Evolutionary conservation across 208 protist species (phyloP).

Genomic region (Leishmania guyanensis): DNA sequence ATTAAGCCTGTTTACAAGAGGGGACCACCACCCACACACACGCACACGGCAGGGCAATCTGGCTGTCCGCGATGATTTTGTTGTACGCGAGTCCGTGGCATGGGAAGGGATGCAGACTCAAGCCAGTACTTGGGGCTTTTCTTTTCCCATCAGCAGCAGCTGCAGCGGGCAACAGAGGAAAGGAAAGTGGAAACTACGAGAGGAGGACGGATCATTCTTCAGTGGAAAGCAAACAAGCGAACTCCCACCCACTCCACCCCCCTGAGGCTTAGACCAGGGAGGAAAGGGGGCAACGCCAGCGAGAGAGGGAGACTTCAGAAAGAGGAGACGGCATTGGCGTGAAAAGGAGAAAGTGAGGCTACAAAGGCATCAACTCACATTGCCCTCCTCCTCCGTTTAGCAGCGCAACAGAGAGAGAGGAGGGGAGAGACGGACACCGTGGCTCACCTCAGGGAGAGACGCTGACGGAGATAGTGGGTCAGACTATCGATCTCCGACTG

Average conservation of each 20-base stretch:
- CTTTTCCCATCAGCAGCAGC: background rate
- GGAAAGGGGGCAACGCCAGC: background rate
- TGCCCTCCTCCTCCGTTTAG: background rate
- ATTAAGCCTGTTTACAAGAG: background rate
- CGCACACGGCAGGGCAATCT: background rate
- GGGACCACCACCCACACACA: background rate
- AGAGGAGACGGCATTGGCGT: background rate
- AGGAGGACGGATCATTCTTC: background rate
- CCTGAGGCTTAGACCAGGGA: background rate
- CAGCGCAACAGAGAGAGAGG: background rate
- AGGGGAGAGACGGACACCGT: background rate
- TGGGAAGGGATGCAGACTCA: background rate
- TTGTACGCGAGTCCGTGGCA: background rate
- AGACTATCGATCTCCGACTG: conserved; percentile 4
- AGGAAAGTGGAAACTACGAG: background rate
- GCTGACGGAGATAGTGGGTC: conserved; percentile 4
- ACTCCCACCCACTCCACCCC: background rate
- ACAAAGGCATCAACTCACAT: background rate
- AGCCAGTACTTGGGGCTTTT: background rate
- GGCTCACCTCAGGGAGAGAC: background rate
- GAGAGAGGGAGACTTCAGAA: background rate
- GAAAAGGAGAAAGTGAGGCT: background rate
- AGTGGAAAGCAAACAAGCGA: background rate
- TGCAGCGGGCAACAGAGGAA: background rate
- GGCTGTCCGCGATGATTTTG: background rate